These are phyloP conservation scores for Penicillium crustosum DNA, from an alignment of 2,329 filamentous ascomycete species.

Conservation along the genomic window DNA sequence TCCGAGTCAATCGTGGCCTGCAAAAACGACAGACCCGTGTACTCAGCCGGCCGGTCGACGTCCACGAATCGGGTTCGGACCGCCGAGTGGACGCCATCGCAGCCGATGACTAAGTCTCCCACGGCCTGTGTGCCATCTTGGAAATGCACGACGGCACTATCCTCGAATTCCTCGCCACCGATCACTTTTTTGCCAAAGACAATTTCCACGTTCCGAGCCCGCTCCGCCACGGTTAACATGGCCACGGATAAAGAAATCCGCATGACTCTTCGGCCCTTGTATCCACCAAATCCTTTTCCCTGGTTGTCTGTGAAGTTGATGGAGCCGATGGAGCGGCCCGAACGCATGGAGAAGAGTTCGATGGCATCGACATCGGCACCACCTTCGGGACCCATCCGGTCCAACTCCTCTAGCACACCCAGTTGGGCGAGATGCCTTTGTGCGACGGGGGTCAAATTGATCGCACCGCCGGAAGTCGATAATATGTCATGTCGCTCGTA, in stretches of 20 bases:
- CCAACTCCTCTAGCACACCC: constrained; percentile 41
- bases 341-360: constrained; percentile 44
- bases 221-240: constrained; percentile 41
- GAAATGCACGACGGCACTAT: constrained; percentile 38
- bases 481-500: constrained; percentile 44
- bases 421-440: constrained; percentile 45
- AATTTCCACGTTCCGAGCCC: constrained; percentile 39
- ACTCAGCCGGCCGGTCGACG: constrained; percentile 36
- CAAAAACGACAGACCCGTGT: constrained; percentile 44
- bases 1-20: constrained; percentile 35
- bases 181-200: constrained; percentile 45
- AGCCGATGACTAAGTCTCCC: constrained; percentile 42
- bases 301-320: constrained; percentile 41
- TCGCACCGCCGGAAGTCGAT: constrained; percentile 46
- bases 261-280: constrained; percentile 45
- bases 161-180: constrained; percentile 34
- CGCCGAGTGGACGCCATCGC: constrained; percentile 45
- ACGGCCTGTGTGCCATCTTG: constrained; percentile 36
- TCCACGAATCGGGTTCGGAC: constrained; percentile 41
- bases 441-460: constrained; percentile 48
- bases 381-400: constrained; percentile 40
- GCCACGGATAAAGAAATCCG: constrained; percentile 44
- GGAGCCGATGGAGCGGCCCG: constrained; percentile 38
- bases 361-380: constrained; percentile 44
- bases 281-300: constrained; percentile 41